Evolutionary conservation across 768 basidiomycete genomes (phyloP), one percentile per base, ranked within the genome.

Genomic region (Clitopilus passeckerianus): DNA sequence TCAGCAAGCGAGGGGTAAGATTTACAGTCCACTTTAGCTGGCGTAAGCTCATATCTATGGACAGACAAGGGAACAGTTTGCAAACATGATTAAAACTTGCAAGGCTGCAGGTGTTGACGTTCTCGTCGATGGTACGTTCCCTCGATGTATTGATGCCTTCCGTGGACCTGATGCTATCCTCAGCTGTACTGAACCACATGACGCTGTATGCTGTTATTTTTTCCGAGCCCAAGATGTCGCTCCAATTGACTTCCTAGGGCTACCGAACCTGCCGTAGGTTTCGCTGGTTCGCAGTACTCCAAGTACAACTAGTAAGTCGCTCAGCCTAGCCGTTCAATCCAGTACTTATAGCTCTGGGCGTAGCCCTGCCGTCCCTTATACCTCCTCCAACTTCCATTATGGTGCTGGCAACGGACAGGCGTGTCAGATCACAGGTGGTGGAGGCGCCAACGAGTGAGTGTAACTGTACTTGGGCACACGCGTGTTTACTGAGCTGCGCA

Each of bases 101-200:
- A 80, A 82, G 61, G 63, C 71, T 16, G 82, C 80, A n/a, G 82
- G 82, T 20, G 82, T 84, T n/a, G 74, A 75, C 43, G 81, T 84
- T 54, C 80, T 85, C 50, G 72, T 75, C 22, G 82, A 59, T n/a
- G 54, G 79, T 77, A 27, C 34, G 71, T 66, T 20, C 16, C 6
- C 22, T 41, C 18, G 10, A 8, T 24, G 34, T 33, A 15, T 30
- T 16, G 20, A 22, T 9, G 16, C 33, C n/a, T 59, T n/a, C 22
- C 23, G 22, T 7, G 30, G 35, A n/a, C 18, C 22, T 35, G 27
- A 44, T 53, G 18, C 80, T 80, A 5, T 80, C 81, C 6, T 23
- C 24, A 54, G 53, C 53, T 8, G 53, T 54, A 6, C 22, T 54
- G 20, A 54, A 54, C 24, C 53, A 54, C 9, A 54, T 54, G 53